Evolutionary conservation across 179 eudicot species (phyloP).

Genomic region (Corrigiola litoralis): DNA sequence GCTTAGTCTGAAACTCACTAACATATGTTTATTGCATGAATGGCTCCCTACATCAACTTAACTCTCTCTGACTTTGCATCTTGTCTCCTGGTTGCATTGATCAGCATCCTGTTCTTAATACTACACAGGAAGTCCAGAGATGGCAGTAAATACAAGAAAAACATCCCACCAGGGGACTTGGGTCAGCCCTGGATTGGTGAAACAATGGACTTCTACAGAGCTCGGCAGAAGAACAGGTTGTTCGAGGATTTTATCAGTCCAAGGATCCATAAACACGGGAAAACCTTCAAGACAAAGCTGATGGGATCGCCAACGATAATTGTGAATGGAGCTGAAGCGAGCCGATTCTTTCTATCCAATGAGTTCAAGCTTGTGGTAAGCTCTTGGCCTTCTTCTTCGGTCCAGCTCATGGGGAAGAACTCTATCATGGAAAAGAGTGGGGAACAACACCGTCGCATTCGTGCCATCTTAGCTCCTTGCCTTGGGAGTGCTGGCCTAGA

Average conservation of each 20-base stretch:
- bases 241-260: constrained; percentile 61
- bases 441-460: constrained; percentile 46
- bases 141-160: not conserved
- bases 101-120: not conserved
- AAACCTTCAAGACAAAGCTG: constrained; percentile 63
- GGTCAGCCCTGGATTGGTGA: constrained; percentile 77
- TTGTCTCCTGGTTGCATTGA: not conserved
- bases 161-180: constrained; percentile 60
- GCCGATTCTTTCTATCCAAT: constrained; percentile 59
- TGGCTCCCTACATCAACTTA: constrained; percentile 9
- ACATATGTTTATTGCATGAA: not conserved
- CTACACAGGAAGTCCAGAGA: not conserved
- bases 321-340: constrained; percentile 60
- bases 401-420: constrained; percentile 63
- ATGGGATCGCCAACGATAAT: constrained; percentile 73
- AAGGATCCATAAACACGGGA: constrained; percentile 44
- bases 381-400: constrained; percentile 75
- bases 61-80: not conserved
- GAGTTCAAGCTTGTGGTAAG: constrained; percentile 88
- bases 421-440: constrained; percentile 80
- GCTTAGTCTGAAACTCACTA: not conserved
- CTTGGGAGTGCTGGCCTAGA: constrained; percentile 42
- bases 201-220: constrained; percentile 56
- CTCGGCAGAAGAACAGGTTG: constrained; percentile 46
- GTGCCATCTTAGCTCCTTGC: constrained; percentile 49